Conservation (phyloP, 345 rosid genomes). For the Hevea brasiliensis region DNA sequence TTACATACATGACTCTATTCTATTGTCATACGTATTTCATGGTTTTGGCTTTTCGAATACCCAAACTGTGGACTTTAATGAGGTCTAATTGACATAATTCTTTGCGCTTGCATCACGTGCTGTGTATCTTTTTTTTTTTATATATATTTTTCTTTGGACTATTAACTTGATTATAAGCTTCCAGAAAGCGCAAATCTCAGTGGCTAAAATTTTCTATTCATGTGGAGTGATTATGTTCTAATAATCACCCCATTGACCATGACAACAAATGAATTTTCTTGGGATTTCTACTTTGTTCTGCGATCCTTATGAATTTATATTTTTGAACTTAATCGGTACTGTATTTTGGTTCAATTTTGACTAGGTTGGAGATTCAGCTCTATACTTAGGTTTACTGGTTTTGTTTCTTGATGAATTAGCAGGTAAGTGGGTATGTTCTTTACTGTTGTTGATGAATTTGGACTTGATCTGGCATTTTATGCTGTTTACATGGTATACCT, state of each 20-base stretch:
- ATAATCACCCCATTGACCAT: background rate
- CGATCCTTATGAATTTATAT: background rate
- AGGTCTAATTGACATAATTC: background rate
- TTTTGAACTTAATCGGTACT: constrained; percentile 12
- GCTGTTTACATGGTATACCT: constrained; percentile 14
- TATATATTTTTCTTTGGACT: background rate
- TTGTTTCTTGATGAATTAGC: constrained; percentile 81
- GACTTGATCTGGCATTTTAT: constrained; percentile 17
- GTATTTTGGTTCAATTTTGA: constrained; percentile 17
- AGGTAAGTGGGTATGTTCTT: constrained; percentile 45
- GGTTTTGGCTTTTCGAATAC: background rate
- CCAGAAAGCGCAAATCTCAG: background rate
- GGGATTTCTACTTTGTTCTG: background rate
- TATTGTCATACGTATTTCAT: background rate
- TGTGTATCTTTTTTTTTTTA: background rate
- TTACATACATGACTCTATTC: background rate
- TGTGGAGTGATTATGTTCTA: background rate
- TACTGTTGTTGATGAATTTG: constrained; percentile 15
- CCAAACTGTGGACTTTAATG: background rate
- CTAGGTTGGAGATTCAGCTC: constrained; percentile 91
- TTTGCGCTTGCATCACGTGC: background rate
- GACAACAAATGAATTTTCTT: background rate
- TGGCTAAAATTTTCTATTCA: background rate
- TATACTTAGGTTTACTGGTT: constrained; percentile 77
- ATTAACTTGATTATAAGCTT: background rate